These are phyloP conservation scores for Alternaria sp. DNA, from an alignment of 2,329 filamentous ascomycete genomes.

Conservation along the genomic window DNA sequence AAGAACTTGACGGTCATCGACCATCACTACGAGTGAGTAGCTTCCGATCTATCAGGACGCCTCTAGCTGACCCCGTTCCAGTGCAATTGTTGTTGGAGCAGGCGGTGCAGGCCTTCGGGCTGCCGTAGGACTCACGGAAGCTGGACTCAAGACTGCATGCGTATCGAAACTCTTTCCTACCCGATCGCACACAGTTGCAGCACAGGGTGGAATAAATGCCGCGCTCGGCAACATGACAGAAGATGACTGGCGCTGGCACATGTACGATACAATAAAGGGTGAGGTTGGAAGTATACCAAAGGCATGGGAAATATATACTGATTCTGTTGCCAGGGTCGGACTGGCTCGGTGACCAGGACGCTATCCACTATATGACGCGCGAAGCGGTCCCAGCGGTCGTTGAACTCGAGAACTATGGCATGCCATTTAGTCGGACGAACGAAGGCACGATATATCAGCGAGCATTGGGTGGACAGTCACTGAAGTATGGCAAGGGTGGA, in stretches of 20 bases:
- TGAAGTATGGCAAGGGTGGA: slow-evolving; percentile 58
- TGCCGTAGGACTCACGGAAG: slow-evolving; percentile 70
- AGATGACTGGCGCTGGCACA: slow-evolving; percentile 68
- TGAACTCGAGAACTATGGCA: slow-evolving; percentile 64
- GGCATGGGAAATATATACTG: background rate
- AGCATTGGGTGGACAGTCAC: slow-evolving; percentile 58
- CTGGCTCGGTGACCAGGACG: slow-evolving; percentile 68
- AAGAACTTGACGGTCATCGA: slow-evolving; percentile 41
- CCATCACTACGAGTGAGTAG: slow-evolving; percentile 46
- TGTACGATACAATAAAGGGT: slow-evolving; percentile 61
- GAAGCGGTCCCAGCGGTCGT: slow-evolving; percentile 63
- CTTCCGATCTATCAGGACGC: background rate
- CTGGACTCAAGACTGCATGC: slow-evolving; percentile 71
- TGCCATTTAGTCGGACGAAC: slow-evolving; percentile 61
- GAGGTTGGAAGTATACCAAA: background rate
- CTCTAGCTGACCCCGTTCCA: slow-evolving; percentile 17
- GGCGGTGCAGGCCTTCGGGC: slow-evolving; percentile 70
- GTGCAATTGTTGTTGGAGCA: slow-evolving; percentile 59
- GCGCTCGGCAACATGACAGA: slow-evolving; percentile 64
- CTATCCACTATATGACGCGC: slow-evolving; percentile 67
- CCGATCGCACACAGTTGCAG: slow-evolving; percentile 71
- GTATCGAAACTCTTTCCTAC: slow-evolving; percentile 71
- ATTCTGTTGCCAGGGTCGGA: slow-evolving; percentile 61
- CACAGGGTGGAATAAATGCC: slow-evolving; percentile 71
- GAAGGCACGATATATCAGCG: slow-evolving; percentile 59